phyloP scores from a whole-genome alignment of 345 rosid genomes.

The Populus tremula region DNA sequence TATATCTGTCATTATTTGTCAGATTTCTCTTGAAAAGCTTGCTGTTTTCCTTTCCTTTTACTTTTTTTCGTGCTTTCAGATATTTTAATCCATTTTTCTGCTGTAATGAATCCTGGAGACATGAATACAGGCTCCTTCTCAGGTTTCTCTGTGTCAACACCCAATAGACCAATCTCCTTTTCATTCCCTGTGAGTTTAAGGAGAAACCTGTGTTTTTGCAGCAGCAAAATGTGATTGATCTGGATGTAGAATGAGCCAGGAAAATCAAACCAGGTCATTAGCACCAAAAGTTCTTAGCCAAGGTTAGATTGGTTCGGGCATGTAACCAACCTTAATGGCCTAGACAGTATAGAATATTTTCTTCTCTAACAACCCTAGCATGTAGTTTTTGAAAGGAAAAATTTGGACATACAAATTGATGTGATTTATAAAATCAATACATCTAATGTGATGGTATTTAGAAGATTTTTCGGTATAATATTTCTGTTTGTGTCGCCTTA shows the following conservation, averaged over 20 bases:
- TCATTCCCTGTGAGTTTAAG: slow-evolving; percentile 75
- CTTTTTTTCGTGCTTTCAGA: too few relatives aligned
- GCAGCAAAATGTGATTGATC: neutral
- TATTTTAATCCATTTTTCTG: too few relatives aligned
- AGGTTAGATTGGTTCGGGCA: neutral
- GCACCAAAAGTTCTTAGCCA: neutral
- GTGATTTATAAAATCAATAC: neutral
- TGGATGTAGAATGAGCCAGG: neutral
- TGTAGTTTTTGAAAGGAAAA: neutral
- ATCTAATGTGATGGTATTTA: neutral
- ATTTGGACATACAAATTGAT: neutral
- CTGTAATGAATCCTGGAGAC: too few relatives aligned
- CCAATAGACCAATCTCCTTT: slow-evolving; percentile 77
- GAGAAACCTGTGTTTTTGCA: slow-evolving; percentile 59
- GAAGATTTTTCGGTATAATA: neutral
- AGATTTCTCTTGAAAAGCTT: neutral
- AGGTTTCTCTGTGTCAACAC: slow-evolving; percentile 81
- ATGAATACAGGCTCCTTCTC: slow-evolving; percentile 23
- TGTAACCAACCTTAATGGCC: neutral
- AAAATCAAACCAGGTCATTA: neutral
- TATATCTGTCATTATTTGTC: neutral
- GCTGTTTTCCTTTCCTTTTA: neutral
- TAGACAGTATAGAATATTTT: neutral
- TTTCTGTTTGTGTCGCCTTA: neutral
- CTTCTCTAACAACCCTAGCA: neutral